Base-by-base conservation (phyloP, 768 basidiomycete species). In the Lentinula edodes region DNA sequence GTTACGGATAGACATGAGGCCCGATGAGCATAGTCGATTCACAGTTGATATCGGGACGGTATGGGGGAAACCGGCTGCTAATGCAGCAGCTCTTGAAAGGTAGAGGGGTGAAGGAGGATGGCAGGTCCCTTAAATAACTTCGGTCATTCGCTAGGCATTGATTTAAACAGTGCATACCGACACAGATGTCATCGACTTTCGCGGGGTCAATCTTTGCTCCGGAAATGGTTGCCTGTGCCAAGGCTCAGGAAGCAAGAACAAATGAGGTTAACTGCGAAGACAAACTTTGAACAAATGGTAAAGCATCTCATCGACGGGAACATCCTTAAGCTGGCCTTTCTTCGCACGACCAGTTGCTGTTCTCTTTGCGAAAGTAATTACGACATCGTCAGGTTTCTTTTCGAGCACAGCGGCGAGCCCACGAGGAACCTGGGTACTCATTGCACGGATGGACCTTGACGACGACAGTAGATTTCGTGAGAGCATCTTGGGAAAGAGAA, bases 1-100 rank as follows among this genome's bases (percentile, higher is more conserved):
- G 69, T 80, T 86, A 62, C 91, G 86, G 63, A 98, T 88, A n/a
- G 96, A 89, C 84, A 95, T 93, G 53, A 98, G 80, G 23, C 95
- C 95, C 0, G 94, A 95, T 2, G 94, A 91, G 74, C 96, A 99
- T 54, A 98, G 83, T 61, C 96, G 81, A 73, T 99, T 99, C 58
- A 98, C 86, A 10, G 91, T 89, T 20, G 90, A 90, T 64, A 98
- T 82, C n/a, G 95, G 90, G 13, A 93, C 88, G 64, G 87, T 78
- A 59, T 88, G 81, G 2, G 95, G 96, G 65, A 97, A 90, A 12
- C 94, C 95, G 32, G 94, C 93, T 38, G 91, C 86, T 45, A 96
- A 80, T 5, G 91, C 91, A 34, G 94, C 93, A 51, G 93, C 91
- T 36, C 94, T 80, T 8, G 94, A 93, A 46, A 91, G 77, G 71